Base-by-base conservation (phyloP, 345 rosid genomes). In the Ricinus communis region DNA sequence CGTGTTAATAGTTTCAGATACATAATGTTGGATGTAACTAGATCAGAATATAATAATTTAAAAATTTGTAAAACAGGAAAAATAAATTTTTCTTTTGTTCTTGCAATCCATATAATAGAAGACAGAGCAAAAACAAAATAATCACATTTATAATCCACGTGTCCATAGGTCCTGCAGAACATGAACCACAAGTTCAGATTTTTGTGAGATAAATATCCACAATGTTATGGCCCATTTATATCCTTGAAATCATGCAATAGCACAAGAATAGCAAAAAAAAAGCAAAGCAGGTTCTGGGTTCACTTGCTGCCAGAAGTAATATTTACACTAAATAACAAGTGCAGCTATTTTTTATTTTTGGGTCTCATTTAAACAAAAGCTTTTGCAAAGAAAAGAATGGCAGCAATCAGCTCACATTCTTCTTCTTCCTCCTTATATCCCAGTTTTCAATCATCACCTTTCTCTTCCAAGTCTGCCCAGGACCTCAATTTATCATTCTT, bases 121-220 rank as follows among this genome's bases (percentile, higher is more conserved):
- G 15, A 18, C 24, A 33, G 36, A 4, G 16, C 22, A 59, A 13
- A 54, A 49, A 38, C 41, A 47, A 25, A 47, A 47, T 33, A 33
- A 33, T 33, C 4, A n/a, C 59, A 7, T 60, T 47, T 56, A 45
- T 63, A 68, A 81, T 81, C 83, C 82, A 61, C 24, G 31, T 18
- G 27, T 19, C 24, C 69, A 50, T 38, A 47, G 62, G 16, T 45
- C 21, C 18, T 62, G 9, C 12, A 1, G 11, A 72, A 79, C 63
- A 76, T 49, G 74, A 81, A 68, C 90, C 95, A 89, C 95, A 87
- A 76, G 72, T 74, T 70, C 36, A 71, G 91, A 86, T 87, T 87
- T 73, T 77, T 51, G 40, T 19, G 61, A 65, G 33, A 74, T 73
- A 45, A 70, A 73, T 31, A 74, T 69, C 90, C 58, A 33, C 62